Percentiles rank a stretch among this genome's conserved stretches.
Evolutionary conservation across 1,139 yeast genomes (phyloP).

Genomic region (Saccharomyces pastorianus): DNA sequence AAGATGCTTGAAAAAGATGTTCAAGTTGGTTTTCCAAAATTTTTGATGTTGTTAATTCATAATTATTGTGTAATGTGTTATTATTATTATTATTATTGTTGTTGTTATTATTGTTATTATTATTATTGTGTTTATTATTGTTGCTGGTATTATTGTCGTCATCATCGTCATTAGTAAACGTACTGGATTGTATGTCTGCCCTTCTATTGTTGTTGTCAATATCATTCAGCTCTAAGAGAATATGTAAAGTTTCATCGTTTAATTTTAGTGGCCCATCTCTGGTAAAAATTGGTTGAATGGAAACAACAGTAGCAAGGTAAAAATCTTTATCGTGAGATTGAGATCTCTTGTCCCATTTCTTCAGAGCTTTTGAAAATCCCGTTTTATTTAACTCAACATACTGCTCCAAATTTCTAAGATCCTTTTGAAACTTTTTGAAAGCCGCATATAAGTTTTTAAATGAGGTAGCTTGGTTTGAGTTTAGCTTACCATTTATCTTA

Average conservation of each 20-base stretch:
- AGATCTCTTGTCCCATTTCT: conserved; percentile 96
- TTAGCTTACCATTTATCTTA: conserved; percentile 38
- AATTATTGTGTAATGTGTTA: not conserved
- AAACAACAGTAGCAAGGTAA: conserved; percentile 84
- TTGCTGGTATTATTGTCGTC: not conserved
- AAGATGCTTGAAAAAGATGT: not conserved
- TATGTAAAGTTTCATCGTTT: conserved; percentile 50
- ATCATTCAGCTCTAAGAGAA: conserved; percentile 77
- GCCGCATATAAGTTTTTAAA: conserved; percentile 73
- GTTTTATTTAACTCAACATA: conserved; percentile 90
- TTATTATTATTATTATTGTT: not conserved
- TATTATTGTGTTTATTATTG: conserved; percentile 3
- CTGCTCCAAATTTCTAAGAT: conserved; percentile 78
- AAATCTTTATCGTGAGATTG: conserved; percentile 90
- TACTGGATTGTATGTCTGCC: conserved; percentile 37
- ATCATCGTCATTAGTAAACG: conserved; percentile 40
- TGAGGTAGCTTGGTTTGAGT: conserved; percentile 46
- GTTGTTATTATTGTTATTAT: not conserved
- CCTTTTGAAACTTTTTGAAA: conserved; percentile 81
- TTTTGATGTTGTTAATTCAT: not conserved
- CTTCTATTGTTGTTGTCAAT: conserved; percentile 64
- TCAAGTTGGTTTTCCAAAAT: not conserved
- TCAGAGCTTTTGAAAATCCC: conserved; percentile 88
- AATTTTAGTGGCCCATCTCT: conserved; percentile 77
- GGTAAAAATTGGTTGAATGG: conserved; percentile 94